These are phyloP conservation scores for Paraglomus occultum DNA, from an alignment of 192 early-diverging fungal species.

Conservation along the genomic window DNA sequence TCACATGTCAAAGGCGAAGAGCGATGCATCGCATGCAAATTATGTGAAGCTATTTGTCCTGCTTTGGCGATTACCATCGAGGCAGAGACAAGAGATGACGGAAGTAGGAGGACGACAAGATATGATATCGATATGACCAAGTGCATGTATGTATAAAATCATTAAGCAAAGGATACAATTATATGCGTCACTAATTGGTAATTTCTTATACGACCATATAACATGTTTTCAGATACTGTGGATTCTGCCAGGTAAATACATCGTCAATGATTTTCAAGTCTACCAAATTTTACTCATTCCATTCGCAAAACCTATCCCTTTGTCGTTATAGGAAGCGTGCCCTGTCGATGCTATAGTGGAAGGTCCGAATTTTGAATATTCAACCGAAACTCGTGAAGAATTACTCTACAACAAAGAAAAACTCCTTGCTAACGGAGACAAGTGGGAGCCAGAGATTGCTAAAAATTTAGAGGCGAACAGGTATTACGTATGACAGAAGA, in stretches of 20 bases:
- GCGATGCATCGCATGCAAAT: conserved; percentile 95
- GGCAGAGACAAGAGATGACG: conserved; percentile 94
- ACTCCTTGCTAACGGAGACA: conserved; percentile 94
- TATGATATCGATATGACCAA: conserved; percentile 99
- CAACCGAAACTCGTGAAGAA: conserved; percentile 97
- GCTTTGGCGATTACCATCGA: conserved; percentile 99
- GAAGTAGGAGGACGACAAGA: conserved; percentile 88
- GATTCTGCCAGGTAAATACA: conserved; percentile 79
- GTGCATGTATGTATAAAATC: conserved; percentile 54
- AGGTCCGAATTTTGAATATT: conserved; percentile 94
- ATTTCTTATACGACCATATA: conserved; percentile 4
- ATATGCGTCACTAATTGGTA: background rate
- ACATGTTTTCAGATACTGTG: conserved; percentile 73
- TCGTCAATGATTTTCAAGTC: background rate
- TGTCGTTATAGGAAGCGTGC: conserved; percentile 65
- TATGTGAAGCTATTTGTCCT: conserved; percentile 97
- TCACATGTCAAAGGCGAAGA: no score
- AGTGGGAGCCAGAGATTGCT: conserved; percentile 95
- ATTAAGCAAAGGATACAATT: background rate
- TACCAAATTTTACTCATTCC: no score
- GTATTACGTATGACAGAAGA: conserved; percentile 19
- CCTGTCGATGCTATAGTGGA: conserved; percentile 99
- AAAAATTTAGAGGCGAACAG: conserved; percentile 56
- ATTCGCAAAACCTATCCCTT: background rate
- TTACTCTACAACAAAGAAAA: conserved; percentile 98